Conservation (phyloP, 495 filamentous ascomycete species). For the Aspergillus incahuasiensis region DNA sequence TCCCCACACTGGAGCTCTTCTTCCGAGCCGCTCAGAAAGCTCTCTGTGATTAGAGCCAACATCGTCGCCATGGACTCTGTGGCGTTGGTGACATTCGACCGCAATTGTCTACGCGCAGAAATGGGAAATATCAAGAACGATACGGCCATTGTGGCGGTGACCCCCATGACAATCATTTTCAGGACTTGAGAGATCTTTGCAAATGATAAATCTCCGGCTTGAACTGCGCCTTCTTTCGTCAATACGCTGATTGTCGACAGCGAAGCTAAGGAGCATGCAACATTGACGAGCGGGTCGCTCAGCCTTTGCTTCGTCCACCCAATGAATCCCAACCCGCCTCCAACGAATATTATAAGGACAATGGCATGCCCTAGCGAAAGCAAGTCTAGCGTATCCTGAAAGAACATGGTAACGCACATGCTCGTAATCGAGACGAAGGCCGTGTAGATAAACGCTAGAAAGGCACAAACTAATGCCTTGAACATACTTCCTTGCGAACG, state of each 20-base stretch:
- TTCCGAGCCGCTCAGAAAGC: constrained; percentile 82
- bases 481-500: constrained; percentile 86
- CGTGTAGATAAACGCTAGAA: constrained; percentile 78
- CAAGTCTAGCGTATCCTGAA: constrained; percentile 58
- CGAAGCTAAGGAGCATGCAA: constrained; percentile 85
- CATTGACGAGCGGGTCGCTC: constrained; percentile 82
- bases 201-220: constrained; percentile 71
- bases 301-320: constrained; percentile 90
- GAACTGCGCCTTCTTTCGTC: constrained; percentile 87
- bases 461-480: constrained; percentile 78
- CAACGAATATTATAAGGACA: constrained; percentile 82
- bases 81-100: constrained; percentile 66
- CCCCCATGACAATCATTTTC: constrained; percentile 88
- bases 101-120: constrained; percentile 71
- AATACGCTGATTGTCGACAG: constrained; percentile 87
- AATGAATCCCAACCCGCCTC: constrained; percentile 82
- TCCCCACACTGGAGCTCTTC: constrained; percentile 60
- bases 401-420: constrained; percentile 79
- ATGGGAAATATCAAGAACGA: constrained; percentile 76
- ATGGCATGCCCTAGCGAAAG: constrained; percentile 72
- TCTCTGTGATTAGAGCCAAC: constrained; percentile 74
- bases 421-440: constrained; percentile 75
- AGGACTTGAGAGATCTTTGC: constrained; percentile 82
- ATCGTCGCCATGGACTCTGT: constrained; percentile 77
- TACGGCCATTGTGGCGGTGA: constrained; percentile 67